Conservation (phyloP, 768 basidiomycete species). For the Mycena capillaripes region DNA sequence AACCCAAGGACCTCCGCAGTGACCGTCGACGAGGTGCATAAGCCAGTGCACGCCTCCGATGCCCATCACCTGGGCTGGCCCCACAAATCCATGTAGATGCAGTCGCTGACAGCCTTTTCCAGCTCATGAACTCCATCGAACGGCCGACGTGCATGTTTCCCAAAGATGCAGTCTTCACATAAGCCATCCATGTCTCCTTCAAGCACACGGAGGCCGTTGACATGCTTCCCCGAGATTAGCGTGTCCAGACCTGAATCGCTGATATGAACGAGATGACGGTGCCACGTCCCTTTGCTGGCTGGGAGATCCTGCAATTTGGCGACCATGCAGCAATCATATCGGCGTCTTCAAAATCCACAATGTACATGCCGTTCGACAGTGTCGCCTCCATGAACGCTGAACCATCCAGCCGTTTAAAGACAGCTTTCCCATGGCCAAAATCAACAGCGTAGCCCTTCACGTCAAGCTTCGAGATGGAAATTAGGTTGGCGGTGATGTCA, state of each 20-base stretch:
- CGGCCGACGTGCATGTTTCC: too few species aligned
- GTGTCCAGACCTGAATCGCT: neutral
- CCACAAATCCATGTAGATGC: conserved; percentile 1
- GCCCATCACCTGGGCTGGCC: neutral
- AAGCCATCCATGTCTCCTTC: neutral
- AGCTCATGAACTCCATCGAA: neutral
- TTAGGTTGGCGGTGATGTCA: conserved; percentile 5
- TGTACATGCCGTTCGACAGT: neutral
- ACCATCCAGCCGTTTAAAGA: neutral
- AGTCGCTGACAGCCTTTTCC: neutral
- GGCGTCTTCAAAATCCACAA: neutral
- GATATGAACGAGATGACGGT: neutral
- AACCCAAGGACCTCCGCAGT: conserved; percentile 1
- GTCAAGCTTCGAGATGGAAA: conserved; percentile 11
- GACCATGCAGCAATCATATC: neutral
- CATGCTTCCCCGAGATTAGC: conserved; percentile 4
- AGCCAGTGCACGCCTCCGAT: neutral
- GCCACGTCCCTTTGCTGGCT: conserved; percentile 1
- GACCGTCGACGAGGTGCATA: neutral
- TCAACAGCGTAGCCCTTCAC: conserved; percentile 1
- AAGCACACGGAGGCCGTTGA: neutral
- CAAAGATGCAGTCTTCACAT: conserved; percentile 9
- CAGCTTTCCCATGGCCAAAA: neutral
- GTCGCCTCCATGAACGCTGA: neutral
- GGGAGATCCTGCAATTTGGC: neutral